Percentiles rank a stretch among this genome's conserved stretches.
Conservation (phyloP, 176 grass and related monocot species). For the Thalia dealbata region DNA sequence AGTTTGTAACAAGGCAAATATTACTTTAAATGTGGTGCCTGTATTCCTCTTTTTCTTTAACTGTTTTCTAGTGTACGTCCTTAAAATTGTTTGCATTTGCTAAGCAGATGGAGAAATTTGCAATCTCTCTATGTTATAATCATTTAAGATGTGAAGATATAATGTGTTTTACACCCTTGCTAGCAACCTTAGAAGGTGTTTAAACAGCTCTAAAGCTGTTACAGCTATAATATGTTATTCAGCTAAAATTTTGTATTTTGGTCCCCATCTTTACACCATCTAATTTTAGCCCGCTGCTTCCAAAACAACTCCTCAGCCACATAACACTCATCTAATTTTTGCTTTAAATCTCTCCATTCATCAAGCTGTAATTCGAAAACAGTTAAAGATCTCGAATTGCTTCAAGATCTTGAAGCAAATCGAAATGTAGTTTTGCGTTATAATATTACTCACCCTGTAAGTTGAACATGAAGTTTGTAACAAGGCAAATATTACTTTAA, state of each 20-base stretch:
- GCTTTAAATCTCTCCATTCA: too few relatives aligned
- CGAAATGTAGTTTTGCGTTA: slow-evolving; percentile 81
- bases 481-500: neutral
- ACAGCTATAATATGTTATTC: too few relatives aligned
- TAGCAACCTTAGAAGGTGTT: too few relatives aligned
- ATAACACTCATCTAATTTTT: too few relatives aligned
- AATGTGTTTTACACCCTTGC: neutral
- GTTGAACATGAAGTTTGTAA: slow-evolving; percentile 23
- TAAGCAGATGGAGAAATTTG: neutral
- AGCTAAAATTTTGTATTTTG: too few relatives aligned
- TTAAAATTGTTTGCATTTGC: neutral
- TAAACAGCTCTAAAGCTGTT: too few relatives aligned
- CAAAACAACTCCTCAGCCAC: too few relatives aligned
- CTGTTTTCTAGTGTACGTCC: neutral
- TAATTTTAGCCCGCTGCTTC: too few relatives aligned
- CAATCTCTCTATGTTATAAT: neutral
- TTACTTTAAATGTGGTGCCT: neutral
- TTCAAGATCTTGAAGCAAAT: slow-evolving; percentile 92
- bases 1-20: slow-evolving; percentile 19
- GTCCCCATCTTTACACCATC: too few relatives aligned
- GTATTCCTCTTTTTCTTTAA: neutral
- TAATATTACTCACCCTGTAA: slow-evolving; percentile 80
- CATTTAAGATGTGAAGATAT: neutral
- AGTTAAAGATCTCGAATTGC: too few relatives aligned
- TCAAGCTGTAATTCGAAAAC: too few relatives aligned